Base-by-base conservation (phyloP, 2,329 filamentous ascomycete species). In the Aureobasidium sp. region DNA sequence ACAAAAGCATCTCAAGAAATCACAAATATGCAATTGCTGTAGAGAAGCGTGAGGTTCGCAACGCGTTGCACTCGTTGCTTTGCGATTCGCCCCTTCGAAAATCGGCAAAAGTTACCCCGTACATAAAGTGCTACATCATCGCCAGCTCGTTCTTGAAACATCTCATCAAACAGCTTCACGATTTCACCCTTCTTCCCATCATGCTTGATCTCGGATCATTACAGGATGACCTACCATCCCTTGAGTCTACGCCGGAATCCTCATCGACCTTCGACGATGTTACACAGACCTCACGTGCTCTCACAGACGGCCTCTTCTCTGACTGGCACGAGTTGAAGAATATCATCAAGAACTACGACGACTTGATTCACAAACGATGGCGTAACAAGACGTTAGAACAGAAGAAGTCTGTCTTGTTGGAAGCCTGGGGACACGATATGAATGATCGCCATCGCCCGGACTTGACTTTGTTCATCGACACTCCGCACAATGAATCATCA, bases 291-390 rank as follows among this genome's bases (percentile, higher is more conserved):
- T 44, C 41, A 57, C 41, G 41, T 57, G 53, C 41, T 15, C 41
- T 57, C 7, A 15, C 45, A 8, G n/a, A 31, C 22, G 34, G n/a
- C 8, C 75, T 81, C 27, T 75, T 77, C 60, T 63, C 63, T 4
- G 63, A 68, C 62, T 78, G 75, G 66, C 65, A 71, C 6, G 62
- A 47, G 2, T 68, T 83, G 8, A 70, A 71, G 6, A 67, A 68
- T 0, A 80, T 83, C 6, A 59, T 85, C 2, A 69, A 77, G 42
- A 76, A 81, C 5, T 79, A 84, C 55, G 81, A 86, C 66, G 70
- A 70, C 0, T 77, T 75, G 0, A 77, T 86, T 9, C 76, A 77
- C 57, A 82, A 77, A 65, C 76, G 82, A 42, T 87, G 82, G 83
- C 64, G 67, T 4, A 84, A 84, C 66, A 84, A 83, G 70, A 78